Conservation (phyloP, 176 grass and related monocot genomes). For the Typha latifolia region DNA sequence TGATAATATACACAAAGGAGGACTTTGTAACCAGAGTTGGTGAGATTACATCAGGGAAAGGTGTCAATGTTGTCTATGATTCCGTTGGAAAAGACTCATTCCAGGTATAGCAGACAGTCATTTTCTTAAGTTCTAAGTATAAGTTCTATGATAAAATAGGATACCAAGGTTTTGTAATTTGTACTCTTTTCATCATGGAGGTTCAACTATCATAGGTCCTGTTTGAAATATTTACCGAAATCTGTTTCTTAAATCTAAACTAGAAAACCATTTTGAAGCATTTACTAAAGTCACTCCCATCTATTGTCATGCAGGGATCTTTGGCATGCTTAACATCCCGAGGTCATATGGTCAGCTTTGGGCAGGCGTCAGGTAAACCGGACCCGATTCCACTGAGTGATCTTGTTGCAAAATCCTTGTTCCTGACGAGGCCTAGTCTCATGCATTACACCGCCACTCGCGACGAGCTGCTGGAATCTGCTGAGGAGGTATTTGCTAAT, state of each 20-base stretch:
- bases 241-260: not conserved
- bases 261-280: not conserved
- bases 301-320: constrained; percentile 24
- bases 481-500: constrained; percentile 34
- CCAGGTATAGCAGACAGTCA: constrained; percentile 31
- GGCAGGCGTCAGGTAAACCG: constrained; percentile 45
- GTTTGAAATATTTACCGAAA: too few relatives aligned
- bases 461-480: constrained; percentile 32
- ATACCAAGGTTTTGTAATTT: too few relatives aligned
- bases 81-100: constrained; percentile 88
- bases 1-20: constrained; percentile 69
- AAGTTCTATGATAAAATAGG: too few relatives aligned
- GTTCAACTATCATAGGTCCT: too few relatives aligned
- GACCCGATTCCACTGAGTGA: constrained; percentile 36
- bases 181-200: too few relatives aligned
- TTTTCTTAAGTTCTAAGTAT: not conserved
- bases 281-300: not conserved
- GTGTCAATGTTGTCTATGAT: constrained; percentile 85
- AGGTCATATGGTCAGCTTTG: constrained; percentile 53
- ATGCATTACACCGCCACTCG: constrained; percentile 44
- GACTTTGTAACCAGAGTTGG: constrained; percentile 69
- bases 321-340: constrained; percentile 29
- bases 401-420: constrained; percentile 45
- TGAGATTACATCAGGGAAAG: constrained; percentile 70
- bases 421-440: constrained; percentile 43